Percentiles rank a stretch among this genome's conserved stretches.
phyloP scores from a whole-genome alignment of 768 basidiomycete species.

The Suillus occidentalis region DNA sequence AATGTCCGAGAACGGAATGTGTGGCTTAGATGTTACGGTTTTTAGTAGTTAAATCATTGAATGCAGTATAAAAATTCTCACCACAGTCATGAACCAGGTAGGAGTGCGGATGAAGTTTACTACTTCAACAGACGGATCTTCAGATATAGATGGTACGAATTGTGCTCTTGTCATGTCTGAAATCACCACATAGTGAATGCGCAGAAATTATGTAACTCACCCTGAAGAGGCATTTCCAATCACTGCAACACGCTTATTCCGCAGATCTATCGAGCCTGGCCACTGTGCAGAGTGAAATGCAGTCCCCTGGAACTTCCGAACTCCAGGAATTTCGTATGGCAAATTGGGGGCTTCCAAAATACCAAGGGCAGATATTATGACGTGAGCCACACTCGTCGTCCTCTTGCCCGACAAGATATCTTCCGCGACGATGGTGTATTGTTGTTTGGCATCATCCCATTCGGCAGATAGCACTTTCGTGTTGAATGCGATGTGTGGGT shows the following conservation, averaged over 20 bases:
- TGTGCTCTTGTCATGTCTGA: not conserved
- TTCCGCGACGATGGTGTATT: not conserved
- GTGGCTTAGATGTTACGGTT: conserved; percentile 35
- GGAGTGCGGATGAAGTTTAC: conserved; percentile 62
- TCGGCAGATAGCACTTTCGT: conserved; percentile 42
- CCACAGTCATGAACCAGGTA: conserved; percentile 54
- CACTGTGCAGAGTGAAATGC: conserved; percentile 57
- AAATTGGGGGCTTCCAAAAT: not conserved
- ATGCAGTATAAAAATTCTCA: conserved; percentile 24
- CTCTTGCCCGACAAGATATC: not conserved
- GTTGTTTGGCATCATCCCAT: conserved; percentile 36
- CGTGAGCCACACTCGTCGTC: not conserved
- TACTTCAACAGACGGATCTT: conserved; percentile 40
- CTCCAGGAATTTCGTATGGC: conserved; percentile 31
- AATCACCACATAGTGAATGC: not conserved
- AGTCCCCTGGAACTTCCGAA: conserved; percentile 44
- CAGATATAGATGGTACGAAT: not conserved
- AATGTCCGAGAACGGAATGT: conserved; percentile 39
- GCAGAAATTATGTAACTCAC: not conserved
- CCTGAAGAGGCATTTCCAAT: not conserved
- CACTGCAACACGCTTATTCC: conserved; percentile 15
- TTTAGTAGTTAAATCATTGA: not conserved
- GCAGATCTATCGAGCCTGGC: conserved; percentile 40
- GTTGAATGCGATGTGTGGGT: conserved; percentile 42
- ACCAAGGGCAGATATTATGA: not conserved